Evolutionary conservation across 2,329 filamentous ascomycete genomes (phyloP), one percentile per base, ranked within the genome.

Genomic region (Aspergillus brunneoviolaceus): DNA sequence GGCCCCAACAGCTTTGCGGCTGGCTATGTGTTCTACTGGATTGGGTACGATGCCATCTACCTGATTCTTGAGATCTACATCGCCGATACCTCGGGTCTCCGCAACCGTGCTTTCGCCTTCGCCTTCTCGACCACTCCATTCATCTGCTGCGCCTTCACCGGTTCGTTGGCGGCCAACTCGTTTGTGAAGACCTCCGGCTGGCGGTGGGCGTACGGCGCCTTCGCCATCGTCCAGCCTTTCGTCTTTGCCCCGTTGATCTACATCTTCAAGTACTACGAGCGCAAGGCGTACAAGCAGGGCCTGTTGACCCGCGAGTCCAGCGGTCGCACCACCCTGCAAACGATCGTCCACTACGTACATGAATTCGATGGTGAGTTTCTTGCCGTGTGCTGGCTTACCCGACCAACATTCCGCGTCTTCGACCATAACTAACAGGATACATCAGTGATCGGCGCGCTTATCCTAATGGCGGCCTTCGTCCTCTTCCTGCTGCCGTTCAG

Each of bases 401-500:
- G 9, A 29, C 9, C 27, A 2, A 29, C 9, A 29, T 9, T 9
- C 7, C 27, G 27, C 27, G 27, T 10, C 27, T 29, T 29, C 27
- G 3, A 2, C 27, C 27, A 9, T 29, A 9, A 29, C 55, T 63
- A 55, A 60, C 51, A 29, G n/a, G 2, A 16, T n/a, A 10, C 35
- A 12, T 3, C 25, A 79, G 76, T 86, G 2, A 60, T 87, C 29
- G 87, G 88, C 19, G 77, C 87, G 21, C 61, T 88, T n/a, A 75
- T 90, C 1, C 77, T 90, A 49, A 82, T 84, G 55, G 79, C 77
- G 1, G 88, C 85, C 0, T 85, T 88, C 69, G 79, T 85, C 2
- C 75, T 90, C 3, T 84, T 91, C 70, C 80, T 91, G 3, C 79
- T 91, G 16, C 85, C 88, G 0, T 88, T 91, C 74, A 85, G 79